These are phyloP conservation scores for Erysimum cheiri DNA, from an alignment of 441 rosid species.

Conservation along the genomic window DNA sequence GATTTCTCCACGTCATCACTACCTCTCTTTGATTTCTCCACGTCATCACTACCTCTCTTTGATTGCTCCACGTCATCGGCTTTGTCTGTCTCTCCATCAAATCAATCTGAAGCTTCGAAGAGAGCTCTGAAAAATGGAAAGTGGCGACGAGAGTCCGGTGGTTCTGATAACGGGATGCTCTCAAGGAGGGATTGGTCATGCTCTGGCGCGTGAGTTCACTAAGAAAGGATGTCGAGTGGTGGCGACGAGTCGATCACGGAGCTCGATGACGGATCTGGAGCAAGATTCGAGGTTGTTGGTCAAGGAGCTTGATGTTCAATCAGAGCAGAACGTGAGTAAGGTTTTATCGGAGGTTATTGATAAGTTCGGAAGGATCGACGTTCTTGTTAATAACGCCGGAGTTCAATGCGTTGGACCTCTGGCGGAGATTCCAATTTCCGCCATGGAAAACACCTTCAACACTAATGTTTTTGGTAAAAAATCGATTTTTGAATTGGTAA, in stretches of 20 bases:
- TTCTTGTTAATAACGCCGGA: slow-evolving; percentile 87
- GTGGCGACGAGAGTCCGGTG: slow-evolving; percentile 50
- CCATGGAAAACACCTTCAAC: slow-evolving; percentile 62
- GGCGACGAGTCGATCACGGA: slow-evolving; percentile 70
- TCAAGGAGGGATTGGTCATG: slow-evolving; percentile 86
- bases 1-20: too few species aligned
- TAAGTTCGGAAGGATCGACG: slow-evolving; percentile 71
- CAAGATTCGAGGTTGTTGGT: slow-evolving; percentile 65
- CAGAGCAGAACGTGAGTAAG: slow-evolving; percentile 59
- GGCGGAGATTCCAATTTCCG: slow-evolving; percentile 72
- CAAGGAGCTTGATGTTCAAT: slow-evolving; percentile 74
- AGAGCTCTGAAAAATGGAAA: slow-evolving; percentile 45
- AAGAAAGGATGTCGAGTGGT: slow-evolving; percentile 67
- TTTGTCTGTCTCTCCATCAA: too few species aligned
- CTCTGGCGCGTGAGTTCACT: slow-evolving; percentile 77
- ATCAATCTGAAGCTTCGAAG: too few species aligned
- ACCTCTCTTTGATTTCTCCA: too few species aligned
- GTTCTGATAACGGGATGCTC: slow-evolving; percentile 85
- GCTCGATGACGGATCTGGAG: slow-evolving; percentile 72
- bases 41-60: too few species aligned
- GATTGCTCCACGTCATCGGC: too few species aligned
- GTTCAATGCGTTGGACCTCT: slow-evolving; percentile 84
- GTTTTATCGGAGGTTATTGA: slow-evolving; percentile 59
- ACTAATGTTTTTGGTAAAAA: slow-evolving; percentile 76
- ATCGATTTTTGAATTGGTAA: not conserved